Evolutionary conservation across 2,329 filamentous ascomycete species (phyloP).

Genomic region (Botrytis sinoallii): DNA sequence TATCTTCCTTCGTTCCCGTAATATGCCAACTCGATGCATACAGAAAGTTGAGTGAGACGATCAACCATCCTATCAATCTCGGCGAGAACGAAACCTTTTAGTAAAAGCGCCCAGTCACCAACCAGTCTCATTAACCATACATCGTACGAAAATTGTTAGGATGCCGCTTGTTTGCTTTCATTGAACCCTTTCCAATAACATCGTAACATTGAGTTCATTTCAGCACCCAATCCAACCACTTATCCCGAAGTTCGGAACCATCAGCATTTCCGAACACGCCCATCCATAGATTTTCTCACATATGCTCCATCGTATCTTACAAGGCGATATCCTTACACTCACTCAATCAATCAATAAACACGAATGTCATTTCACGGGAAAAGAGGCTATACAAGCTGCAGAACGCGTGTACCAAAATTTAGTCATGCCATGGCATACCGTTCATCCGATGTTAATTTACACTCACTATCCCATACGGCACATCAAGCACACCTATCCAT

Average conservation of each 20-base stretch:
- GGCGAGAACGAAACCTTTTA: conserved; percentile 5
- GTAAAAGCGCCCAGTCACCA: background rate
- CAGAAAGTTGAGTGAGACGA: background rate
- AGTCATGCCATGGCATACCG: background rate
- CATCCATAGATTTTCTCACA: background rate
- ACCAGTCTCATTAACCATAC: background rate
- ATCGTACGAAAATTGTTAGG: conserved; percentile 1
- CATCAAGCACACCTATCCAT: background rate
- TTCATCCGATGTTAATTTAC: conserved; percentile 6
- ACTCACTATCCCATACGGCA: background rate
- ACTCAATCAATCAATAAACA: conserved; percentile 3
- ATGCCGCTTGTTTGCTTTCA: conserved; percentile 1
- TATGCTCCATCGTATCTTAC: background rate
- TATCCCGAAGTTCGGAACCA: conserved; percentile 1
- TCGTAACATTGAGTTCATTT: conserved; percentile 5
- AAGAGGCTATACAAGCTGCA: background rate
- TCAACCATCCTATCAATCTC: conserved; percentile 10
- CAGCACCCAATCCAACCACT: conserved; percentile 5
- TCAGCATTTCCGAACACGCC: conserved; percentile 10
- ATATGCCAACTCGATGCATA: background rate
- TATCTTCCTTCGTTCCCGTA: conserved; percentile 12
- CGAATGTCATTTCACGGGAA: background rate
- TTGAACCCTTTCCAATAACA: background rate
- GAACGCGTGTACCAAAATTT: background rate
- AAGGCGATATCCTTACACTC: conserved; percentile 1